These are phyloP conservation scores for Bolboschoenus planiculmis DNA, from an alignment of 176 grass and related monocot genomes.

Conservation along the genomic window DNA sequence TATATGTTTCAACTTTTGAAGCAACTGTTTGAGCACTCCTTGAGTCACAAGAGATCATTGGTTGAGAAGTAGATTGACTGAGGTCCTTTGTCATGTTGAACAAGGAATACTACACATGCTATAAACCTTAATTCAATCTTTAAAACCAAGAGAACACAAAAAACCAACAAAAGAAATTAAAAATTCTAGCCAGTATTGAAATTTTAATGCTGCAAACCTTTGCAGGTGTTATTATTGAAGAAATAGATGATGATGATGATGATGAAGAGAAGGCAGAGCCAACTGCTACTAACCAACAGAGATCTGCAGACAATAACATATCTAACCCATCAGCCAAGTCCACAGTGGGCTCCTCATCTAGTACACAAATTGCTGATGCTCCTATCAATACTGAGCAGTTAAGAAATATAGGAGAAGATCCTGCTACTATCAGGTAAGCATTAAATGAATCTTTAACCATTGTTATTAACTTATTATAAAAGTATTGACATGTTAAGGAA, in stretches of 20 bases:
- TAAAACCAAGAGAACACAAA: not conserved
- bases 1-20: not conserved
- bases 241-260: slow-evolving; percentile 54
- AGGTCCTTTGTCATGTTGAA: slow-evolving; percentile 3
- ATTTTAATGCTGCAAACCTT: slow-evolving; percentile 20
- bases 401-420: slow-evolving; percentile 43
- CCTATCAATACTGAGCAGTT: slow-evolving; percentile 11
- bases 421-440: slow-evolving; percentile 44
- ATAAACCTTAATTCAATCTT: not conserved
- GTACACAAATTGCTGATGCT: not conserved
- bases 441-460: not conserved
- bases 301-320: slow-evolving; percentile 37
- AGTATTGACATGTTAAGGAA: not conserved
- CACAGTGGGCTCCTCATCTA: slow-evolving; percentile 30
- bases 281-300: slow-evolving; percentile 33
- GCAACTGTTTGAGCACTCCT: not conserved
- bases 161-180: not conserved
- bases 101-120: not conserved
- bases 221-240: slow-evolving; percentile 82
- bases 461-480: slow-evolving; percentile 13
- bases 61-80: not conserved
- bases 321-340: slow-evolving; percentile 38
- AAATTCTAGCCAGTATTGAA: slow-evolving; percentile 4
- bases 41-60: not conserved
- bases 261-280: slow-evolving; percentile 37